phyloP scores from a whole-genome alignment of 2,329 filamentous ascomycete species.

The Cryoendolithus antarcticus region DNA sequence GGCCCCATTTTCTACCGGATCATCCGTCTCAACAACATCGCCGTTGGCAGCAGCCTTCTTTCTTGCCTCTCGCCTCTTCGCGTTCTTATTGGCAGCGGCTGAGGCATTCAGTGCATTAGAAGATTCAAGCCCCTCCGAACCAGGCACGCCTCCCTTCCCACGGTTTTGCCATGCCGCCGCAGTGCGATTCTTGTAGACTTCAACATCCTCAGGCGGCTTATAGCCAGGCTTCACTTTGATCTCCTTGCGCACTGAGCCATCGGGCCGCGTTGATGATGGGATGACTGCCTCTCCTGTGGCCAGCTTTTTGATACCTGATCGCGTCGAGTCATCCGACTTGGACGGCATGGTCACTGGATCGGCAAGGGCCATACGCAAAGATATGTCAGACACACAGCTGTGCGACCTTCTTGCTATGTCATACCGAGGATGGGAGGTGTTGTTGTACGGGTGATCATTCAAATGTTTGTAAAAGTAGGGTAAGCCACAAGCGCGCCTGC shows the following conservation, averaged over 20 bases:
- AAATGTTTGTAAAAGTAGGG: too few relatives aligned
- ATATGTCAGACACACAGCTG: too few relatives aligned
- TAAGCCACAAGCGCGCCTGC: too few relatives aligned
- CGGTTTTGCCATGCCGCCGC: constrained; percentile 76
- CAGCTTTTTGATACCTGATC: constrained; percentile 53
- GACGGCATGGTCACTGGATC: too few relatives aligned
- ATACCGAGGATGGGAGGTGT: too few relatives aligned
- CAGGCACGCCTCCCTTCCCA: constrained; percentile 57
- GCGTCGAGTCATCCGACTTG: too few relatives aligned
- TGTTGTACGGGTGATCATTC: too few relatives aligned
- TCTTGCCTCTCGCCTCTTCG: constrained; percentile 59
- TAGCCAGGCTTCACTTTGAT: constrained; percentile 92
- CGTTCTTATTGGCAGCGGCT: constrained; percentile 62
- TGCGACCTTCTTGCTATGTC: too few relatives aligned
- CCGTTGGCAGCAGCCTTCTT: constrained; percentile 45
- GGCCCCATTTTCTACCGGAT: constrained; percentile 28
- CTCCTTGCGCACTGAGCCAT: constrained; percentile 84
- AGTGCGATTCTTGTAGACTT: constrained; percentile 87
- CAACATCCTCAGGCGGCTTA: constrained; percentile 85
- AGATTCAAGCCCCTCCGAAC: constrained; percentile 45
- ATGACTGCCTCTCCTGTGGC: constrained; percentile 74
- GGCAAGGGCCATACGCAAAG: too few relatives aligned
- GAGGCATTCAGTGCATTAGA: constrained; percentile 27
- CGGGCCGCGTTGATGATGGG: constrained; percentile 71
- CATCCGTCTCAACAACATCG: constrained; percentile 11